phyloP scores from a whole-genome alignment of 495 filamentous ascomycete species.

The Trichoderma orchidacearum region DNA sequence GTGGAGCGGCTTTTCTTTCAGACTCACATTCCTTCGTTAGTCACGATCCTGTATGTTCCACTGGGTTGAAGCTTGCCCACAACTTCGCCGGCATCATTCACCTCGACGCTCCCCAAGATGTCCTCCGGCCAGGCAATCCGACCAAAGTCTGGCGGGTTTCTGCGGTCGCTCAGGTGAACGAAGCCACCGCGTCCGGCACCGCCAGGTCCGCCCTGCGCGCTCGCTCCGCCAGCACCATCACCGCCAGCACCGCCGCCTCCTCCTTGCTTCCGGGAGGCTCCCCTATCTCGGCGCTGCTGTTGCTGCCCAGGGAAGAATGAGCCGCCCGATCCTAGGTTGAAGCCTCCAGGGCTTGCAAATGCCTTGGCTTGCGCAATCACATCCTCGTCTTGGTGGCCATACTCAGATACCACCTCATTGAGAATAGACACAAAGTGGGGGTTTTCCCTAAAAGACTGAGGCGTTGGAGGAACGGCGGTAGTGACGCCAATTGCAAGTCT shows the following conservation, averaged over 20 bases:
- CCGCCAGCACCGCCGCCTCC: constrained; percentile 32
- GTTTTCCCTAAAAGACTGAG: constrained; percentile 66
- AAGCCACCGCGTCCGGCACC: constrained; percentile 75
- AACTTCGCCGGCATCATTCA: constrained; percentile 65
- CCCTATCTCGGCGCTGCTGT: constrained; percentile 9
- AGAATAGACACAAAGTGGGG: constrained; percentile 60
- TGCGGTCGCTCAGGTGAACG: constrained; percentile 72
- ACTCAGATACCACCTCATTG: constrained; percentile 52
- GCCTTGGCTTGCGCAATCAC: constrained; percentile 64
- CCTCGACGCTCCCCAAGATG: constrained; percentile 86
- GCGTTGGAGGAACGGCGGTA: constrained; percentile 58
- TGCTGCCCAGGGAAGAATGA: constrained; percentile 39
- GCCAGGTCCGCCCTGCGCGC: constrained; percentile 68
- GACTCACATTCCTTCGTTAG: constrained; percentile 57
- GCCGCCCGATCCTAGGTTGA: constrained; percentile 51
- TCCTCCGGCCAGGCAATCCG: constrained; percentile 83
- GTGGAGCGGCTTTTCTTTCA: background rate
- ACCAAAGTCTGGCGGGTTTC: constrained; percentile 81
- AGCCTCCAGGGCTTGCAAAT: constrained; percentile 66
- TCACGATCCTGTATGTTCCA: constrained; percentile 56
- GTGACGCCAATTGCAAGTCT: constrained; percentile 65
- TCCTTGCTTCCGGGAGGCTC: constrained; percentile 16
- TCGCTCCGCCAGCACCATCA: constrained; percentile 58
- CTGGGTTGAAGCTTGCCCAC: constrained; percentile 49
- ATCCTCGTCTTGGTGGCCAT: constrained; percentile 59